Evolutionary conservation across 73 alveolate genomes (phyloP).

Genomic region (Tetrahymena borealis): DNA sequence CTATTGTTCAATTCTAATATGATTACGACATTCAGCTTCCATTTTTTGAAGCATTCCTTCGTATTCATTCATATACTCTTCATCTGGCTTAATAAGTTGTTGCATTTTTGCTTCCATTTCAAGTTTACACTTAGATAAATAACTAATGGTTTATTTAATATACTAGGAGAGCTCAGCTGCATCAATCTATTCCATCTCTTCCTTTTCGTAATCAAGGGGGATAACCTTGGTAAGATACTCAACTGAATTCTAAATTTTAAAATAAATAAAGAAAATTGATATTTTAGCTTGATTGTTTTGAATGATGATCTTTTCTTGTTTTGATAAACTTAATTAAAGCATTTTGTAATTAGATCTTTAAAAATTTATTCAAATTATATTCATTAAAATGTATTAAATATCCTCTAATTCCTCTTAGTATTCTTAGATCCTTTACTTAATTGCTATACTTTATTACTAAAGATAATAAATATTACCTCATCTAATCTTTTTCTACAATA

Average conservation of each 20-base stretch:
- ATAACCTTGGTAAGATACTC: neutral
- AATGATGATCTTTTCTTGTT: neutral
- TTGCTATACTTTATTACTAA: too few species aligned
- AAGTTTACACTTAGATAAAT: neutral
- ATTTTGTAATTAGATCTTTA: too few species aligned
- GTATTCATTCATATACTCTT: slow-evolving; percentile 52
- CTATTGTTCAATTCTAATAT: slow-evolving; percentile 57
- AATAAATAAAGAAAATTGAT: neutral
- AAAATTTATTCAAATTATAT: too few species aligned
- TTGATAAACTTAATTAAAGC: too few species aligned
- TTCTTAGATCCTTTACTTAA: too few species aligned
- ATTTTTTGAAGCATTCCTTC: slow-evolving; percentile 57
- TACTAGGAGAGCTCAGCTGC: neutral
- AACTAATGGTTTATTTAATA: neutral
- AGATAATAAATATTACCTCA: neutral
- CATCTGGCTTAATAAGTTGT: neutral
- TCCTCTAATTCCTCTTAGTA: too few species aligned
- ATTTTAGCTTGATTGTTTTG: neutral
- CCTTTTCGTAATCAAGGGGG: neutral
- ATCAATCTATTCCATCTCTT: neutral
- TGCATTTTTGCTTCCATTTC: neutral
- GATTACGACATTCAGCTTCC: slow-evolving; percentile 64
- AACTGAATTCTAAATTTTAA: neutral
- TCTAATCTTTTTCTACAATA: neutral
- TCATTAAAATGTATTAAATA: too few species aligned